A percentile compares a stretch with the other conserved stretches of the same genome.
These are phyloP conservation scores for Phaeolepiota aurea DNA, from an alignment of 768 basidiomycete genomes.

Conservation along the genomic window DNA sequence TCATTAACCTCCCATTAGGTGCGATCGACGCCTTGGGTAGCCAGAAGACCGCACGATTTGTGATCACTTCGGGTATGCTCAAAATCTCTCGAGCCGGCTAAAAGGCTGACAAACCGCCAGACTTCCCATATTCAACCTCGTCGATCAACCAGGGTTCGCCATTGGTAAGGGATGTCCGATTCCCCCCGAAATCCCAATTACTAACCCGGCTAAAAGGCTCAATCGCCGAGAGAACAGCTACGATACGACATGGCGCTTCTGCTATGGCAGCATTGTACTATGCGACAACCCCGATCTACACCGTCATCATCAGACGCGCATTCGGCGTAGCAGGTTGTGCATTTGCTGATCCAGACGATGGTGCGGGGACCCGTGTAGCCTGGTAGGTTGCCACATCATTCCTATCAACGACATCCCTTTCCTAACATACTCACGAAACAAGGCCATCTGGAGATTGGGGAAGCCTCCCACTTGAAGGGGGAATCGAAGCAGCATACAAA, in stretches of 20 bases:
- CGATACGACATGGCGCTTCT: conserved; percentile 29
- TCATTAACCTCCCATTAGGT: conserved; percentile 13
- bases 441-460: conserved; percentile 37
- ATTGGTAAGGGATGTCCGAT: conserved; percentile 16
- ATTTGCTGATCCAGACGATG: conserved; percentile 28
- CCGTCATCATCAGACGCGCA: conserved; percentile 26
- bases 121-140: conserved; percentile 29
- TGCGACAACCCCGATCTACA: conserved; percentile 27
- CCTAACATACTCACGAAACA: background rate
- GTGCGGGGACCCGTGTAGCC: conserved; percentile 22
- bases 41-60: conserved; percentile 29
- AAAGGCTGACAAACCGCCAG: too few species aligned
- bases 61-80: conserved; percentile 27
- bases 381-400: conserved; percentile 17
- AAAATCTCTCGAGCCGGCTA: too few species aligned
- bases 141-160: conserved; percentile 32
- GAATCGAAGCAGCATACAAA: conserved; percentile 33
- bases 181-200: too few species aligned
- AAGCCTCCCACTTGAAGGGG: conserved; percentile 30
- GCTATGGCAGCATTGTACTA: conserved; percentile 28
- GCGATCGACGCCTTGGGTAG: conserved; percentile 30
- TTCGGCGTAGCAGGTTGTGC: conserved; percentile 32
- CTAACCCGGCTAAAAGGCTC: conserved; percentile 13
- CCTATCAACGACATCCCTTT: background rate
- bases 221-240: conserved; percentile 26